These are phyloP conservation scores for Penicillium polonicum DNA, from an alignment of 2,329 filamentous ascomycete genomes.

Conservation along the genomic window DNA sequence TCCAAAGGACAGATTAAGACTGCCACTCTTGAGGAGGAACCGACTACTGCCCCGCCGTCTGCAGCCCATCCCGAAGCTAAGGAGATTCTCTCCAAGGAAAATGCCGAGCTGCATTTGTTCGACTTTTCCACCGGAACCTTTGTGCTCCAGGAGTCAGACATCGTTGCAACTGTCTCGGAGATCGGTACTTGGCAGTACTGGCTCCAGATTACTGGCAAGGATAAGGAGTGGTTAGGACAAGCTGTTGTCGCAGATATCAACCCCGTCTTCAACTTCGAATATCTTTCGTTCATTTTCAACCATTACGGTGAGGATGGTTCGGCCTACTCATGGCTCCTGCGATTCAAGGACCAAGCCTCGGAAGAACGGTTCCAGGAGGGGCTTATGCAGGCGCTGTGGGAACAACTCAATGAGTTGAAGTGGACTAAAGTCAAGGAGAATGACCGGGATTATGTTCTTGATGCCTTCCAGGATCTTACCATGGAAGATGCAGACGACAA, in stretches of 20 bases:
- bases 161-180: constrained; percentile 79
- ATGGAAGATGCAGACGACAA: constrained; percentile 75
- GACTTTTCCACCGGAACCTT: constrained; percentile 88
- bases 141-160: constrained; percentile 70
- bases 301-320: constrained; percentile 85
- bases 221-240: constrained; percentile 83
- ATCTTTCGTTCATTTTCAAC: constrained; percentile 98
- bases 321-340: constrained; percentile 91
- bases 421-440: constrained; percentile 91
- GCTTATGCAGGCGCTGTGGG: constrained; percentile 93
- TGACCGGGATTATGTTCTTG: constrained; percentile 89
- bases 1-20: constrained; percentile 43
- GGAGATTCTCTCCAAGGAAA: constrained; percentile 72
- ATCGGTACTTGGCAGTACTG: constrained; percentile 93
- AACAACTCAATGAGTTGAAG: constrained; percentile 89
- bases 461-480: constrained; percentile 90
- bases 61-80: constrained; percentile 63
- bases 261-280: constrained; percentile 98
- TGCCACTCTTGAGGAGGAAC: constrained; percentile 42
- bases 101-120: constrained; percentile 87
- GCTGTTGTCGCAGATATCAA: constrained; percentile 87
- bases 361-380: constrained; percentile 89
- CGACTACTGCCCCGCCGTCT: constrained; percentile 61
- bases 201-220: constrained; percentile 76
- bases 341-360: constrained; percentile 79